Conservation (phyloP, 2,329 filamentous ascomycete genomes). For the Sclerotinia borealis region DNA sequence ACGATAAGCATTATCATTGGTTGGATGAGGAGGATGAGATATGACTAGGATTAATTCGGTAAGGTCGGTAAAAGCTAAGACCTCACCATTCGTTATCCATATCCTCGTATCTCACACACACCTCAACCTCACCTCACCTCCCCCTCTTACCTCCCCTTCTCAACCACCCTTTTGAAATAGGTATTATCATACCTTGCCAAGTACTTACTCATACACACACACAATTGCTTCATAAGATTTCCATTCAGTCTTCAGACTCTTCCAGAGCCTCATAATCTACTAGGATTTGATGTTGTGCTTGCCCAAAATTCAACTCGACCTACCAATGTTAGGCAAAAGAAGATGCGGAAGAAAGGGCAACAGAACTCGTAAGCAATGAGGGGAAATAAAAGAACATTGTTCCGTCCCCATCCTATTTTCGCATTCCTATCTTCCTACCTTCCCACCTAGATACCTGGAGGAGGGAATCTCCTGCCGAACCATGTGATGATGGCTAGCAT, state of each 20-base stretch:
- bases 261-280: not conserved
- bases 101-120: not conserved
- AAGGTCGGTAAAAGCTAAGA: not conserved
- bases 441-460: no score
- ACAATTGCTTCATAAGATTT: not conserved
- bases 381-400: not conserved
- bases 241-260: not conserved
- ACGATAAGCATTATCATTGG: not conserved
- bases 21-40: not conserved
- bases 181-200: not conserved
- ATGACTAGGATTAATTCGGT: not conserved
- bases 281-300: not conserved
- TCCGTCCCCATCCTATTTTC: not conserved
- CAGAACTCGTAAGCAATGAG: not conserved
- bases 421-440: not conserved
- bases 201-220: not conserved
- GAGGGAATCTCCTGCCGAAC: not conserved
- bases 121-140: not conserved
- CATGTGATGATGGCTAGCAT: not conserved
- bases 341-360: not conserved
- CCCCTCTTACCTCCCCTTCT: no score
- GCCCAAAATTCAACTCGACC: not conserved
- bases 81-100: not conserved
- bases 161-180: not conserved
- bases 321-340: not conserved